A percentile compares a stretch with the other conserved stretches of the same genome.
phyloP scores from a whole-genome alignment of 2,329 filamentous ascomycete genomes.

The Diaporthe sp. region DNA sequence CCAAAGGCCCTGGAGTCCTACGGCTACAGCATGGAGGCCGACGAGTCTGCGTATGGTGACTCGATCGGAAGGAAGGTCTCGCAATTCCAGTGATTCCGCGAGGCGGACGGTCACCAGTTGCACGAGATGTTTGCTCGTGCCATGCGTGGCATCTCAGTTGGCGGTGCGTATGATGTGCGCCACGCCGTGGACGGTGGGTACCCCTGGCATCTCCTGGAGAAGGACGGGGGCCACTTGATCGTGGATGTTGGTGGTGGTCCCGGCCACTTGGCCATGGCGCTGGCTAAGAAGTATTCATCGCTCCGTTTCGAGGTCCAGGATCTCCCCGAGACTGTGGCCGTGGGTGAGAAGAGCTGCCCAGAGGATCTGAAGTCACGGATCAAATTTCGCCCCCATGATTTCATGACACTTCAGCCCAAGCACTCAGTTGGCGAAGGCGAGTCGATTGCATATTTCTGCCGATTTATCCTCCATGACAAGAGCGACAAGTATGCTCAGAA shows the following conservation, averaged over 20 bases:
- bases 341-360: not conserved
- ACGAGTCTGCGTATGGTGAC: not conserved
- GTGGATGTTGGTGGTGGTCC: conserved; percentile 53
- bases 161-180: conserved; percentile 15
- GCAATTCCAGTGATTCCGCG: conserved; percentile 10
- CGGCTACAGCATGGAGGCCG: conserved; percentile 8
- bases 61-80: conserved; percentile 8
- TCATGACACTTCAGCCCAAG: conserved; percentile 10
- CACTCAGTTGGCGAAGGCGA: conserved; percentile 4
- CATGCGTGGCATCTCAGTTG: conserved; percentile 7
- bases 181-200: conserved; percentile 9
- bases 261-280: conserved; percentile 47
- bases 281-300: conserved; percentile 46
- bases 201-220: not conserved
- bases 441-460: conserved; percentile 3
- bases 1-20: not conserved
- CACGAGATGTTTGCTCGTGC: conserved; percentile 14
- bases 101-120: not conserved
- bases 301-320: conserved; percentile 46
- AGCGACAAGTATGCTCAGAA: conserved; percentile 21
- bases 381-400: conserved; percentile 12
- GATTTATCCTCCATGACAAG: conserved; percentile 17
- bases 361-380: conserved; percentile 3
- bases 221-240: conserved; percentile 38
- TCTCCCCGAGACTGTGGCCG: conserved; percentile 23